phyloP scores from a whole-genome alignment of 1,139 yeast genomes.

The Tardiomyces digboiensis region DNA sequence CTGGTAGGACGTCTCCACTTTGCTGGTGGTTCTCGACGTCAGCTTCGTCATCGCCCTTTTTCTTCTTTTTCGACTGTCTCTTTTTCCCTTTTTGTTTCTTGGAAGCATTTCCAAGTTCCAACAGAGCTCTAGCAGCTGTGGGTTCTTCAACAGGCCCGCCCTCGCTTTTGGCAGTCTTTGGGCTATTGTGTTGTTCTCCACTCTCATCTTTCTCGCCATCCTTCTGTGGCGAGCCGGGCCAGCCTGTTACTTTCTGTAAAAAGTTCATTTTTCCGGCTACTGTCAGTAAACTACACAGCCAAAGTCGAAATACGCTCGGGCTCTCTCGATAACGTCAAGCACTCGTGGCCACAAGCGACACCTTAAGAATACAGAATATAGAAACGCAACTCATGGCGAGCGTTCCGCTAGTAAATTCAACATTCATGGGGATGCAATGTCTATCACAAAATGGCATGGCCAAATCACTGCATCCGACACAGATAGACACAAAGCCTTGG shows the following conservation, averaged over 20 bases:
- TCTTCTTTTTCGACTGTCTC: not conserved
- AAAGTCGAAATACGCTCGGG: too few species aligned
- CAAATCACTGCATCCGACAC: too few species aligned
- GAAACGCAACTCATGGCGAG: too few species aligned
- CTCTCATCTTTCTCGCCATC: not conserved
- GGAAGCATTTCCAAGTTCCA: conserved; percentile 17
- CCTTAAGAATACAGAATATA: too few species aligned
- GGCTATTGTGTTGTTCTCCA: too few species aligned
- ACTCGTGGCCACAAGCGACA: too few species aligned
- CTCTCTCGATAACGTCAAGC: too few species aligned
- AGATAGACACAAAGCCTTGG: too few species aligned
- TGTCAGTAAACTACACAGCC: too few species aligned
- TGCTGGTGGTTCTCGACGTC: conserved; percentile 3
- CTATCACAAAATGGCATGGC: too few species aligned
- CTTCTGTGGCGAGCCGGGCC: not conserved
- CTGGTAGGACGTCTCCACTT: not conserved
- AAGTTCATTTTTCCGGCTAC: not conserved
- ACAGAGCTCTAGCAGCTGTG: conserved; percentile 24
- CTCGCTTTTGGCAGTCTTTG: not conserved
- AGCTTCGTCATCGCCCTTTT: conserved; percentile 11
- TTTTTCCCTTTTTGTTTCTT: conserved; percentile 9
- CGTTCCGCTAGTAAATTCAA: too few species aligned
- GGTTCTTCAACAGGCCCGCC: conserved; percentile 10
- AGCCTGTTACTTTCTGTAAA: not conserved
- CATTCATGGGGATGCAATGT: too few species aligned